Base-by-base conservation (phyloP, 83 land plant species). In the Diphasiastrum complanatum region DNA sequence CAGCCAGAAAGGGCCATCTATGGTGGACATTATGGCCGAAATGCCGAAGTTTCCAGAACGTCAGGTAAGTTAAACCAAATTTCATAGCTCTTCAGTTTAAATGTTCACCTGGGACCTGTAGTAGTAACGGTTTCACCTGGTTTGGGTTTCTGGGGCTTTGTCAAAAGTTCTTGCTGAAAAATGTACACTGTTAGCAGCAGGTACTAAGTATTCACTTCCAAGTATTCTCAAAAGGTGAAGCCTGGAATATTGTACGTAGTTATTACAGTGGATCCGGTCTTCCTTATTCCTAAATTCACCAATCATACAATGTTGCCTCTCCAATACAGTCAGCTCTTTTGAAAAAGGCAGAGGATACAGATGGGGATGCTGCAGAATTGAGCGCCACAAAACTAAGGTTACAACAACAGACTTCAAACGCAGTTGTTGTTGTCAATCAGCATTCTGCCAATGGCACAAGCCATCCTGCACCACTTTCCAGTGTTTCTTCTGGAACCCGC, bases 21-120 rank as follows among this genome's bases (percentile, higher is more conserved):
- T 84, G 55, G 76, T 83, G 75, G 99, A 95, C 69, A 78, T 95
- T 50, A 71, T 95, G 65, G 99, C 93, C 61, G 99, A 95, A 79
- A 95, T 95, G 99, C 99, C 99, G 2, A 90, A 90, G 68, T 95
- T 95, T 66, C 97, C 99, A 47, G 93, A 89, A 67, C 82, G 99
- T 35, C 85, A 95, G 87, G 99, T 95, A 65, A 29, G 43, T n/a
- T n/a, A n/a, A n/a, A n/a, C n/a, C n/a, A n/a, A n/a, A n/a, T n/a
- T n/a, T n/a, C n/a, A n/a, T n/a, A n/a, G n/a, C n/a, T n/a, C n/a
- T n/a, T n/a, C n/a, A n/a, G n/a, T n/a, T n/a, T n/a, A n/a, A n/a
- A n/a, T n/a, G n/a, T n/a, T n/a, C n/a, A n/a, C n/a, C n/a, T n/a
- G n/a, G n/a, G n/a, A n/a, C n/a, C n/a, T n/a, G n/a, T n/a, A n/a